Percentiles rank a stretch among this genome's conserved stretches.
These are phyloP conservation scores for Ehretia macrophylla DNA, from an alignment of 257 asterid genomes.

Conservation along the genomic window DNA sequence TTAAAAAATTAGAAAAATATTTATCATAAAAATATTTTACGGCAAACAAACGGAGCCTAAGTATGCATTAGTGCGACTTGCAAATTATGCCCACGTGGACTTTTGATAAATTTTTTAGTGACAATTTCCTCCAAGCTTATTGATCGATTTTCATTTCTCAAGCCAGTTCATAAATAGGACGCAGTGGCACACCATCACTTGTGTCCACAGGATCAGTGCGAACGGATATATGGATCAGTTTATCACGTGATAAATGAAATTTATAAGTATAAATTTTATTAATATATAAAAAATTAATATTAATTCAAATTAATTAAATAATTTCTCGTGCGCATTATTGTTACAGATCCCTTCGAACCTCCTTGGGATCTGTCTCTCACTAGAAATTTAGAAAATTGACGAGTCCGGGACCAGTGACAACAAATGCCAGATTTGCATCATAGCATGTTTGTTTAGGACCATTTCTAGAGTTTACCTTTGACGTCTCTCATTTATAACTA, in stretches of 20 bases:
- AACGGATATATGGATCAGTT: too few relatives aligned
- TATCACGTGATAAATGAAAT: too few relatives aligned
- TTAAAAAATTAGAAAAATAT: too few relatives aligned
- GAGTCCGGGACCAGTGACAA: neutral
- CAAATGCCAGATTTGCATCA: neutral
- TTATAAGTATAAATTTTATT: too few relatives aligned
- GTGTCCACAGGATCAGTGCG: neutral
- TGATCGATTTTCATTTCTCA: neutral
- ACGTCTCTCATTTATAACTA: neutral
- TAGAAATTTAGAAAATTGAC: too few relatives aligned
- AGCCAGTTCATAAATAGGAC: neutral
- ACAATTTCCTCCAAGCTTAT: neutral
- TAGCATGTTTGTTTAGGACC: neutral
- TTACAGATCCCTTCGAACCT: neutral
- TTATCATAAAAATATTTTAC: too few relatives aligned
- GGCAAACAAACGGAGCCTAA: too few relatives aligned
- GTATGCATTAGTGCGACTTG: neutral
- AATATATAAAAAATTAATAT: too few relatives aligned
- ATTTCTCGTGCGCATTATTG: too few relatives aligned
- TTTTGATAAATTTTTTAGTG: neutral
- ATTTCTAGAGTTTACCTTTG: neutral
- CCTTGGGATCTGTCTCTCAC: neutral
- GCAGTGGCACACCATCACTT: neutral
- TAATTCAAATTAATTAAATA: too few relatives aligned
- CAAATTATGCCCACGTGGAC: neutral